These are phyloP conservation scores for Ramaria rubella DNA, from an alignment of 768 basidiomycete genomes.

Conservation along the genomic window DNA sequence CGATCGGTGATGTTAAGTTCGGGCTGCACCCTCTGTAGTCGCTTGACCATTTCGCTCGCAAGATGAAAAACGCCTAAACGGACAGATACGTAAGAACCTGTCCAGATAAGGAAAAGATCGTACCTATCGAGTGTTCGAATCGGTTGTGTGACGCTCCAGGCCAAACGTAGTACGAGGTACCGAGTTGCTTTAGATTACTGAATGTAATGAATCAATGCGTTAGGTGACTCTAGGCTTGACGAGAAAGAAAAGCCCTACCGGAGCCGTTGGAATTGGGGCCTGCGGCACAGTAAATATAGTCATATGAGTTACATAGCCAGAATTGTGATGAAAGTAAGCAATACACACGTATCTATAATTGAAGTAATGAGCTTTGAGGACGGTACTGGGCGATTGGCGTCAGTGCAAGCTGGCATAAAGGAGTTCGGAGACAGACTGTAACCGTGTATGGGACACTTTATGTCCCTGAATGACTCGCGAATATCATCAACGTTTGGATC, in stretches of 20 bases:
- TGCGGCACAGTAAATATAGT: conserved; percentile 19
- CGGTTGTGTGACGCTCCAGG: conserved; percentile 73
- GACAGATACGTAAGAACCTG: neutral
- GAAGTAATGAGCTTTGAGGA: neutral
- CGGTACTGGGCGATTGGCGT: neutral
- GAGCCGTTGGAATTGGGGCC: conserved; percentile 71
- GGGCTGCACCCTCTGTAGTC: conserved; percentile 51
- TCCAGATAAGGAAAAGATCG: conserved; percentile 13
- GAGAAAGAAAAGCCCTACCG: conserved; percentile 23
- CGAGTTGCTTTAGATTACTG: conserved; percentile 66
- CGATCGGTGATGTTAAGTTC: conserved; percentile 59
- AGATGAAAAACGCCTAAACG: conserved; percentile 68
- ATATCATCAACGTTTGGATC: neutral
- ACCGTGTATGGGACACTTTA: conserved; percentile 10
- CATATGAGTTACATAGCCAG: neutral
- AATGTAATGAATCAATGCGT: neutral
- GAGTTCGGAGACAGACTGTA: neutral
- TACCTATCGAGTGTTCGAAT: conserved; percentile 81
- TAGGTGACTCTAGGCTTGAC: neutral
- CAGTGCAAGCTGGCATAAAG: neutral
- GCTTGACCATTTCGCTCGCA: conserved; percentile 54
- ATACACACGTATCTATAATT: conserved; percentile 13
- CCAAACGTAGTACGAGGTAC: conserved; percentile 70
- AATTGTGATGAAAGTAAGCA: neutral
- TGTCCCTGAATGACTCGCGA: neutral